These are phyloP conservation scores for Suillus fuscotomentosus DNA, from an alignment of 768 basidiomycete species.

Conservation along the genomic window DNA sequence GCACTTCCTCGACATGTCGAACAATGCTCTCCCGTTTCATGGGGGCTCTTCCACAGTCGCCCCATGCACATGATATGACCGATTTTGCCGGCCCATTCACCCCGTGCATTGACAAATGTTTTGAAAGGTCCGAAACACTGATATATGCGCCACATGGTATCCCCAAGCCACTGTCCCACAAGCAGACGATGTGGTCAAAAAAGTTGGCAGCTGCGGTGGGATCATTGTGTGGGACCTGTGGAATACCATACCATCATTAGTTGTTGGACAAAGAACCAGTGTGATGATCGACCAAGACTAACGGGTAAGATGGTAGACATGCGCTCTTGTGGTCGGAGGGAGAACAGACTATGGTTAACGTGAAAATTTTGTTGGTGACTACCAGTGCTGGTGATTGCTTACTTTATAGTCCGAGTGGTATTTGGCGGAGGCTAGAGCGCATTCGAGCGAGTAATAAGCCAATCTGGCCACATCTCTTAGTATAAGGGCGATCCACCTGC, in stretches of 20 bases:
- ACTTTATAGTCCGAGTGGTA: background rate
- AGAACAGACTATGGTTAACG: background rate
- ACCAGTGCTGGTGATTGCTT: background rate
- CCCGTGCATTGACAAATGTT: conserved; percentile 23
- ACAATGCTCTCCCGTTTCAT: conserved; percentile 29
- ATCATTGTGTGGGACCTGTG: background rate
- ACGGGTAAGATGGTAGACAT: background rate
- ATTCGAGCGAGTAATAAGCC: background rate
- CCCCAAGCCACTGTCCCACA: conserved; percentile 10
- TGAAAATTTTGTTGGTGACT: background rate
- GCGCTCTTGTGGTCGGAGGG: background rate
- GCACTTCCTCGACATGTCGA: conserved; percentile 26
- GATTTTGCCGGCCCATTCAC: conserved; percentile 17
- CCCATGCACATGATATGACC: conserved; percentile 17
- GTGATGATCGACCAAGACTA: background rate
- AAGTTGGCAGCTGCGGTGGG: background rate
- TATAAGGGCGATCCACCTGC: background rate
- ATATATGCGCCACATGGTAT: conserved; percentile 7
- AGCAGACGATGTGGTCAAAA: background rate
- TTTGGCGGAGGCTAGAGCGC: background rate
- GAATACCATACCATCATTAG: background rate
- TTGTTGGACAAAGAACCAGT: background rate
- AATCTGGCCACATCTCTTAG: background rate
- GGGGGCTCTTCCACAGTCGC: conserved; percentile 6
- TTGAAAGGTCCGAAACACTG: conserved; percentile 13